These are phyloP conservation scores for Chamaecrista fasciculata DNA, from an alignment of 306 rosid species.

Conservation along the genomic window DNA sequence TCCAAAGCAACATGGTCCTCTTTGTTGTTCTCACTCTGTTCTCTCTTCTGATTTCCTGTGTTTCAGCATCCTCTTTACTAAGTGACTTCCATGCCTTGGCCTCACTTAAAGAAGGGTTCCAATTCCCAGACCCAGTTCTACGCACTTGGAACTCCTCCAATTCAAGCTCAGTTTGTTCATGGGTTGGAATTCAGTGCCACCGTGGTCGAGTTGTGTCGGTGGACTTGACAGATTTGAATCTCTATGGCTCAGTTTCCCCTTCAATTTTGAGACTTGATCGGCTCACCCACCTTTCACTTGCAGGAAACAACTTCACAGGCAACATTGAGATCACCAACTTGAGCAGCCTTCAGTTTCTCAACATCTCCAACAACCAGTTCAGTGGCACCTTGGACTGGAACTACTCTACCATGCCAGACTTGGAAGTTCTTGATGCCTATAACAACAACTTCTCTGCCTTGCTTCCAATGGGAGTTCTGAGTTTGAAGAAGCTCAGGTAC, in stretches of 20 bases:
- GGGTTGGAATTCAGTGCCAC: slow-evolving; percentile 67
- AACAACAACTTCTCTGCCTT: slow-evolving; percentile 69
- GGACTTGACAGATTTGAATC: slow-evolving; percentile 59
- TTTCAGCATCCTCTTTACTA: slow-evolving; percentile 51
- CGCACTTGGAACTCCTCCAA: slow-evolving; percentile 52
- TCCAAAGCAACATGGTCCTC: slow-evolving; percentile 47
- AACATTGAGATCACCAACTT: slow-evolving; percentile 51
- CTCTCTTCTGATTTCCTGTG: slow-evolving; percentile 53
- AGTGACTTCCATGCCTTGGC: slow-evolving; percentile 61
- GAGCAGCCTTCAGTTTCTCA: slow-evolving; percentile 56
- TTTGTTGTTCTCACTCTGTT: slow-evolving; percentile 48
- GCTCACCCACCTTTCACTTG: slow-evolving; percentile 60
- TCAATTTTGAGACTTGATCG: slow-evolving; percentile 53
- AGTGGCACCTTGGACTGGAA: slow-evolving; percentile 62
- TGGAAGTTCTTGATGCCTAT: slow-evolving; percentile 73
- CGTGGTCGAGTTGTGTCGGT: slow-evolving; percentile 56
- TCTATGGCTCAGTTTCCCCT: slow-evolving; percentile 64
- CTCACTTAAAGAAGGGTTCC: slow-evolving; percentile 57
- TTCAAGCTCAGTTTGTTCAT: slow-evolving; percentile 63
- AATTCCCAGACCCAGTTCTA: slow-evolving; percentile 54
- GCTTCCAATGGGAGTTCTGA: slow-evolving; percentile 58
- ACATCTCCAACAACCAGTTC: slow-evolving; percentile 74
- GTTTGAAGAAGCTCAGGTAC: slow-evolving; percentile 51
- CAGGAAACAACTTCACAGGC: slow-evolving; percentile 77
- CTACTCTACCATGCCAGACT: slow-evolving; percentile 47